Percentiles rank a stretch among this genome's conserved stretches.
These are phyloP conservation scores for Hanseniaspora occidentalis DNA, from an alignment of 805 yeast genomes.

Conservation along the genomic window DNA sequence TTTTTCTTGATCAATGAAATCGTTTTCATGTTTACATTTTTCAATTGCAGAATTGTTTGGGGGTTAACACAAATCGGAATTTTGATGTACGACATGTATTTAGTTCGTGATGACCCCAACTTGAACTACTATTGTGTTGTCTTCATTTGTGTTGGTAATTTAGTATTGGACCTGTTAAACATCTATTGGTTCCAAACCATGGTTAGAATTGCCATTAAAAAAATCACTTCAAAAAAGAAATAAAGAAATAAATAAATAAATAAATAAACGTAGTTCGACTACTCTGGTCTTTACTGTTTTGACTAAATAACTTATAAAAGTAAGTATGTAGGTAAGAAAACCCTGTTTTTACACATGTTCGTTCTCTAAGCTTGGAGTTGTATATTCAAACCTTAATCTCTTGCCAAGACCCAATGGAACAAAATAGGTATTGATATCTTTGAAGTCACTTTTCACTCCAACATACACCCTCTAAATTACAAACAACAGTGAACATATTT, in stretches of 20 bases:
- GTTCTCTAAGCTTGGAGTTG: too few species aligned
- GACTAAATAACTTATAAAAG: too few species aligned
- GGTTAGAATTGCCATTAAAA: constrained; percentile 45
- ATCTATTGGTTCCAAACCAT: constrained; percentile 72
- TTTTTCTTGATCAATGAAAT: constrained; percentile 47
- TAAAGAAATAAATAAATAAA: neutral
- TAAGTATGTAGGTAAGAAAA: too few species aligned
- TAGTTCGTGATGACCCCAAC: constrained; percentile 29
- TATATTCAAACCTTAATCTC: too few species aligned
- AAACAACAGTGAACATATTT: too few species aligned
- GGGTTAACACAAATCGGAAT: constrained; percentile 58
- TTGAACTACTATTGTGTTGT: constrained; percentile 30
- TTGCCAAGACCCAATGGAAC: too few species aligned
- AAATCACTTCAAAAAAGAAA: neutral
- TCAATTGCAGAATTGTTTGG: constrained; percentile 64
- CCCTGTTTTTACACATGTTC: too few species aligned
- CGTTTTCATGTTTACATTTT: constrained; percentile 49
- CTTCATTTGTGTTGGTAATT: constrained; percentile 33
- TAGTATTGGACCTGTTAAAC: constrained; percentile 52
- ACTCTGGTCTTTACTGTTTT: too few species aligned
- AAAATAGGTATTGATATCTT: too few species aligned
- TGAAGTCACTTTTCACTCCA: too few species aligned
- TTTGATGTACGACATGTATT: constrained; percentile 35
- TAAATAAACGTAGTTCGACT: neutral
- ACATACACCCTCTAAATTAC: too few species aligned